Conservation (phyloP, 345 rosid genomes). For the Turnera subulata region DNA sequence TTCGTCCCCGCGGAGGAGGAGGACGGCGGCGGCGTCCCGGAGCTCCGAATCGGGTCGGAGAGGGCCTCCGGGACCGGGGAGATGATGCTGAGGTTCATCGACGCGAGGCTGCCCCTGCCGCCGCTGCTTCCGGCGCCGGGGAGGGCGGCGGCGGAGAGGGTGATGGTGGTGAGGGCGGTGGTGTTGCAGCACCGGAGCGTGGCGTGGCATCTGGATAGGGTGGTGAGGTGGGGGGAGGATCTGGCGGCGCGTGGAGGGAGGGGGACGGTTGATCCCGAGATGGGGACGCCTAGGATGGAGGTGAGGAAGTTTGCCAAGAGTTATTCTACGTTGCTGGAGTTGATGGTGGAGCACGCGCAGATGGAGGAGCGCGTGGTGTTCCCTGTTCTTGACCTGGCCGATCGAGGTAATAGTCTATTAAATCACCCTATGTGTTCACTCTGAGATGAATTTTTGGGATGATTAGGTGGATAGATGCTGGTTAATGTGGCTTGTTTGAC, state of each 20-base stretch:
- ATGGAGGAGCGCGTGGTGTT: conserved; percentile 74
- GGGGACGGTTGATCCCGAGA: conserved; percentile 49
- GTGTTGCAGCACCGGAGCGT: conserved; percentile 59
- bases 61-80: conserved; percentile 42
- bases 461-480: too few relatives aligned
- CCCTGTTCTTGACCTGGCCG: conserved; percentile 58
- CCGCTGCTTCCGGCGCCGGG: conserved; percentile 24
- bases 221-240: conserved; percentile 70
- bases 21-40: conserved; percentile 20
- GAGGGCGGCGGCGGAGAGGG: conserved; percentile 31
- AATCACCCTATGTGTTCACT: too few relatives aligned
- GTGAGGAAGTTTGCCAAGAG: conserved; percentile 49
- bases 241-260: conserved; percentile 51
- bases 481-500: too few relatives aligned
- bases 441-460: too few relatives aligned
- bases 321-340: conserved; percentile 49
- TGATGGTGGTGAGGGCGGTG: conserved; percentile 36
- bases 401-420: conserved; percentile 44
- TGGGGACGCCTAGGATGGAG: conserved; percentile 71
- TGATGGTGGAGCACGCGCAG: conserved; percentile 73
- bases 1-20: conserved; percentile 35
- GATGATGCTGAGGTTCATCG: conserved; percentile 45
- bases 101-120: conserved; percentile 49
- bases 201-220: conserved; percentile 55
- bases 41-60: conserved; percentile 45